phyloP scores from a whole-genome alignment of 2,329 filamentous ascomycete species.

The Sporothrix sp. region DNA sequence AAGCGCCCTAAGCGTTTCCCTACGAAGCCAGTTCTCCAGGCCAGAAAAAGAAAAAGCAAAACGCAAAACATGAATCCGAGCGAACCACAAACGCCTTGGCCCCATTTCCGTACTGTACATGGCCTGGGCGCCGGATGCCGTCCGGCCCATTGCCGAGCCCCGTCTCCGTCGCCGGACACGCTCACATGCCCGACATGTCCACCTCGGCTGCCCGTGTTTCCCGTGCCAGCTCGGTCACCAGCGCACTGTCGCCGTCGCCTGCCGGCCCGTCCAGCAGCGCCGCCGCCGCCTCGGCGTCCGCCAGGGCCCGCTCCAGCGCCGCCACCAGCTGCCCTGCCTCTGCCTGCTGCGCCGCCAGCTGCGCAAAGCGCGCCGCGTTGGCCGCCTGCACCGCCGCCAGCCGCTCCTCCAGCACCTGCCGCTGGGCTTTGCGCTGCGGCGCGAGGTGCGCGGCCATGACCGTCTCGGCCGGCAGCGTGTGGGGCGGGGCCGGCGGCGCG shows the following conservation, averaged over 20 bases:
- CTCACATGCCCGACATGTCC: slow-evolving; percentile 26
- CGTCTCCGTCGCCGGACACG: neutral
- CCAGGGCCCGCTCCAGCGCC: slow-evolving; percentile 40
- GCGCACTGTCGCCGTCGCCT: slow-evolving; percentile 9
- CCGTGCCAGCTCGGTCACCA: slow-evolving; percentile 38
- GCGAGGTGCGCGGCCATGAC: slow-evolving; percentile 47
- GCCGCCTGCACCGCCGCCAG: slow-evolving; percentile 47
- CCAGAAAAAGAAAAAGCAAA: neutral
- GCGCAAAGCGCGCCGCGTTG: slow-evolving; percentile 44
- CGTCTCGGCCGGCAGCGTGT: slow-evolving; percentile 43
- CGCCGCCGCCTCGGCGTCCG: slow-evolving; percentile 46
- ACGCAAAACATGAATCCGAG: neutral
- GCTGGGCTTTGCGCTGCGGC: slow-evolving; percentile 43
- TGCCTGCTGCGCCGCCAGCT: slow-evolving; percentile 42
- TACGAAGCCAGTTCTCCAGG: too few species aligned
- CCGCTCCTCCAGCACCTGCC: slow-evolving; percentile 45
- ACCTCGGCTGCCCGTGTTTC: slow-evolving; percentile 39
- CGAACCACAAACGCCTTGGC: neutral
- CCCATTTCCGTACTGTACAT: neutral
- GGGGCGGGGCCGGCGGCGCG: slow-evolving; percentile 29
- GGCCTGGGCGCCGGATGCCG: too few species aligned
- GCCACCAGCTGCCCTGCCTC: slow-evolving; percentile 44
- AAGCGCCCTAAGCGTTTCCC: too few species aligned
- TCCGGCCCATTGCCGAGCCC: too few species aligned
- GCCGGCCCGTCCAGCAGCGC: slow-evolving; percentile 32